phyloP scores from a whole-genome alignment of 1,284 basidiomycete genomes.

The Schizophyllum amplum region DNA sequence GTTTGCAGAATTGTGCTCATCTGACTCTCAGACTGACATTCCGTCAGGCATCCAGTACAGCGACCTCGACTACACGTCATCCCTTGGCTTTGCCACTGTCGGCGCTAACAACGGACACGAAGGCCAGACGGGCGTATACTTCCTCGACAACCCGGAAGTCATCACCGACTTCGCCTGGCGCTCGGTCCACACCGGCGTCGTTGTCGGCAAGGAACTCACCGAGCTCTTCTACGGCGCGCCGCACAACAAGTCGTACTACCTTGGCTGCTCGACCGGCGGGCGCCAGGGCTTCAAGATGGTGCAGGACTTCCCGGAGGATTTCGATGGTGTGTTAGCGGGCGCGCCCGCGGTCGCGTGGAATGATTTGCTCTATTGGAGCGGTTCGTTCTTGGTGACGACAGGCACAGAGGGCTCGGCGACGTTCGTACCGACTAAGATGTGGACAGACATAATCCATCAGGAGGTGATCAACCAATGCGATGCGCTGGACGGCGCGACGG shows the following conservation, averaged over 20 bases:
- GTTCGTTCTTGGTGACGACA: neutral
- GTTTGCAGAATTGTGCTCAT: constrained; percentile 2
- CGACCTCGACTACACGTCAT: constrained; percentile 17
- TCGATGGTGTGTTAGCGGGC: constrained; percentile 16
- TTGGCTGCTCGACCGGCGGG: constrained; percentile 16
- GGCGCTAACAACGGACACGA: constrained; percentile 23
- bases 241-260: constrained; percentile 12
- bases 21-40: neutral
- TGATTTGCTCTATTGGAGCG: constrained; percentile 6
- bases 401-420: constrained; percentile 4
- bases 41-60: constrained; percentile 18
- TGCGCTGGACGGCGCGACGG: constrained; percentile 21
- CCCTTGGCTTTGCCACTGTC: constrained; percentile 17
- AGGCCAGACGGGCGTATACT: constrained; percentile 14
- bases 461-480: constrained; percentile 20
- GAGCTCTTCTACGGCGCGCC: constrained; percentile 9
- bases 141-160: constrained; percentile 18
- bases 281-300: constrained; percentile 14
- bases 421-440: constrained; percentile 6
- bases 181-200: constrained; percentile 7
- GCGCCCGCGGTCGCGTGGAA: constrained; percentile 11
- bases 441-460: constrained; percentile 4
- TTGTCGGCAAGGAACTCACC: constrained; percentile 13
- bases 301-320: constrained; percentile 14
- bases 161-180: constrained; percentile 6